Evolutionary conservation across 257 asterid species (phyloP).

Genomic region (Salvia hispanica): DNA sequence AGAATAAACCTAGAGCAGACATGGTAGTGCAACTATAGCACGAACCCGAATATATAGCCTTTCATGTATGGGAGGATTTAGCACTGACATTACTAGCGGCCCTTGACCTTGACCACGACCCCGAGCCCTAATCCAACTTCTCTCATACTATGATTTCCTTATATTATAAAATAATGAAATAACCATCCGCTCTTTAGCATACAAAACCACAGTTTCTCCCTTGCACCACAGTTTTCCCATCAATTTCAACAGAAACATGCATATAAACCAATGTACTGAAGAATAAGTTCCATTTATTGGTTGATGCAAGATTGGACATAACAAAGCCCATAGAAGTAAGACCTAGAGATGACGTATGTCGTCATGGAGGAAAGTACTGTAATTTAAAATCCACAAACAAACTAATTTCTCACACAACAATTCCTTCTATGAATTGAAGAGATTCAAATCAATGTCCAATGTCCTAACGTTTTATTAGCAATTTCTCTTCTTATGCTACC

Average conservation of each 20-base stretch:
- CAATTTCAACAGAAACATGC: background rate
- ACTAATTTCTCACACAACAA: constrained; percentile 7
- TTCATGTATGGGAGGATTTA: background rate
- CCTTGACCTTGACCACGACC: background rate
- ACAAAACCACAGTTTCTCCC: background rate
- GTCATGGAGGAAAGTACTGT: background rate
- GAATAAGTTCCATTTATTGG: constrained; percentile 1
- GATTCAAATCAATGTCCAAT: constrained; percentile 8
- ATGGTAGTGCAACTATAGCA: background rate
- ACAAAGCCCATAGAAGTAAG: constrained; percentile 11
- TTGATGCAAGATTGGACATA: background rate
- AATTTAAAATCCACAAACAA: background rate
- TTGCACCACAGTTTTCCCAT: background rate
- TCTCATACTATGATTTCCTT: background rate
- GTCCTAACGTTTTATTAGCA: background rate
- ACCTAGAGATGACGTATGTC: background rate
- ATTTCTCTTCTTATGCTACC: constrained; percentile 1
- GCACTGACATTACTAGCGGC: background rate
- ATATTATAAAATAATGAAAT: background rate
- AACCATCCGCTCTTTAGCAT: background rate
- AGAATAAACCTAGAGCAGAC: background rate
- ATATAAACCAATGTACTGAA: constrained; percentile 6
- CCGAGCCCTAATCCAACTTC: background rate
- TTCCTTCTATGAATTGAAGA: constrained; percentile 17
- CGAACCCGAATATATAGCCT: background rate